Percentiles rank a stretch among this genome's conserved stretches.
Conservation (phyloP, 176 grass and related monocot species). For the Otatea glauca region DNA sequence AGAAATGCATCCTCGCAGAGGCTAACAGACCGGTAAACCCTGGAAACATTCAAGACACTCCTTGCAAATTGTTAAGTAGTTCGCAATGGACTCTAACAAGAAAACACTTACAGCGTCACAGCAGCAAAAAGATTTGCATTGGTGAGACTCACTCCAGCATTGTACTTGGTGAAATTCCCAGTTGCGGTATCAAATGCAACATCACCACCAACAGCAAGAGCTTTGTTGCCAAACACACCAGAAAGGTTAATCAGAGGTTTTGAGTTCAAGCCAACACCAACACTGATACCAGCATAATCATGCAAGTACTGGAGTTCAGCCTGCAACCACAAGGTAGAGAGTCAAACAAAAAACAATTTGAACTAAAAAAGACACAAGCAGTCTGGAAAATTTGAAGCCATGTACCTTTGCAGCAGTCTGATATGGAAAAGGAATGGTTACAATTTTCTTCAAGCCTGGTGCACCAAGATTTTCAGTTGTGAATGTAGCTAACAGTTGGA, state of each 20-base stretch:
- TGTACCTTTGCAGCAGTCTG: slow-evolving; percentile 64
- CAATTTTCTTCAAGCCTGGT: slow-evolving; percentile 66
- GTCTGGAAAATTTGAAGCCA: slow-evolving; percentile 1
- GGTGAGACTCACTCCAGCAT: slow-evolving; percentile 61
- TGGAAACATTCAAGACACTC: not conserved
- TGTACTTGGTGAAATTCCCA: slow-evolving; percentile 65
- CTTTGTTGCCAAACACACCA: slow-evolving; percentile 58
- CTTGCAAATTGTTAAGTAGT: not conserved
- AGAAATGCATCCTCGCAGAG: not conserved
- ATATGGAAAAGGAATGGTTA: slow-evolving; percentile 61
- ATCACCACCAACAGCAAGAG: slow-evolving; percentile 68
- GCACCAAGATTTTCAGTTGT: slow-evolving; percentile 54
- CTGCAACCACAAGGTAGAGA: slow-evolving; percentile 51
- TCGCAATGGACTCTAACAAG: not conserved
- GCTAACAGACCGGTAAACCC: not conserved
- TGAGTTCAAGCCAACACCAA: slow-evolving; percentile 51
- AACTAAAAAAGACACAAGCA: not conserved
- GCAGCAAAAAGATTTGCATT: slow-evolving; percentile 54
- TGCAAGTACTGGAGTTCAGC: slow-evolving; percentile 74
- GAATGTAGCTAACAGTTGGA: slow-evolving; percentile 60
- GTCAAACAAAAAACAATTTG: not conserved
- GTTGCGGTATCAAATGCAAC: slow-evolving; percentile 64
- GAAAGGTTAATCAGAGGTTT: slow-evolving; percentile 76
- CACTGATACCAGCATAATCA: slow-evolving; percentile 68
- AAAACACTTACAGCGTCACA: slow-evolving; percentile 66